Conservation (phyloP, 768 basidiomycete species). For the Calvatia gigantea region DNA sequence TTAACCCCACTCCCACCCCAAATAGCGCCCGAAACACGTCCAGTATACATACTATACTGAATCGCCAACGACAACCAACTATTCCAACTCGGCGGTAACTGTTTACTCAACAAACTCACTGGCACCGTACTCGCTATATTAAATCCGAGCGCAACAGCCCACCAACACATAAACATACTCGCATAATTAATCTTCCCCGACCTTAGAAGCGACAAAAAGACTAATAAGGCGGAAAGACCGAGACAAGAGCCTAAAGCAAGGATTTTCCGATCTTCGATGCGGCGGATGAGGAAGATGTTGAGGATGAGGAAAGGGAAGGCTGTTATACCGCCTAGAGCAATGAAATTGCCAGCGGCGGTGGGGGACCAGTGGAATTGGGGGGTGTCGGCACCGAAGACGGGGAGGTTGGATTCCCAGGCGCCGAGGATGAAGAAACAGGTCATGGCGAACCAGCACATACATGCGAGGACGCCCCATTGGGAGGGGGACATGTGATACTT, state of each 20-base stretch:
- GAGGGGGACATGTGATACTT: conserved; percentile 13
- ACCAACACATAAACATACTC: conserved; percentile 48
- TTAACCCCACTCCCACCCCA: conserved; percentile 63
- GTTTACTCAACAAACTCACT: conserved; percentile 62
- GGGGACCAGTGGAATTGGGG: conserved; percentile 50
- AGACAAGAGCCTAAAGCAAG: conserved; percentile 49
- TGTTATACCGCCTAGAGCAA: conserved; percentile 59
- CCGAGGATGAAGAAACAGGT: conserved; percentile 68
- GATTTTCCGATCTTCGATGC: conserved; percentile 56
- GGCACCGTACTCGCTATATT: conserved; percentile 68
- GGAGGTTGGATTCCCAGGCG: conserved; percentile 66
- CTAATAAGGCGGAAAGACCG: conserved; percentile 48
- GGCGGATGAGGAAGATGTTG: conserved; percentile 54
- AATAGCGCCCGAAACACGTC: conserved; percentile 59
- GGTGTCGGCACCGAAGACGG: conserved; percentile 47
- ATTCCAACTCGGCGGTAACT: conserved; percentile 62
- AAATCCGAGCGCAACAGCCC: conserved; percentile 64
- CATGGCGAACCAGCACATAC: conserved; percentile 71
- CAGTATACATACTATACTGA: conserved; percentile 65
- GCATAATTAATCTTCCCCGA: conserved; percentile 40
- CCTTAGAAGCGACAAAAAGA: conserved; percentile 44
- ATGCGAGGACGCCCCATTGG: conserved; percentile 50
- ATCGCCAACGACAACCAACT: conserved; percentile 51
- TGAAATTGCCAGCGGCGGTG: conserved; percentile 63
- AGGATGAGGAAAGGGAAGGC: conserved; percentile 64